Evolutionary conservation across 2,329 filamentous ascomycete species (phyloP), one percentile per base, ranked within the genome.

Genomic region (Diplodia scrobiculata): DNA sequence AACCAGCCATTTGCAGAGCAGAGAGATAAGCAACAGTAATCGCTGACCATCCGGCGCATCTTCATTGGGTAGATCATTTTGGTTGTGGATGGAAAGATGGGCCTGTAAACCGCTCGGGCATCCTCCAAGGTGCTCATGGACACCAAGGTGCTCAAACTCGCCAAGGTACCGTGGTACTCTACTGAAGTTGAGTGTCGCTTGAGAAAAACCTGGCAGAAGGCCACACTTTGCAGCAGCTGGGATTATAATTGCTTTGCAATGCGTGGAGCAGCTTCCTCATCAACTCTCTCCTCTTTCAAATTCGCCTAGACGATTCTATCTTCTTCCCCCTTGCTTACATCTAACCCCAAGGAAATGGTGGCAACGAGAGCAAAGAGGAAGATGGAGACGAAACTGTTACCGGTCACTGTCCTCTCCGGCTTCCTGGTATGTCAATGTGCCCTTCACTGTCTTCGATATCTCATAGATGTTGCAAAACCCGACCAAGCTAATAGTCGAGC

Each of bases 341-440:
- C 7, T 19, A 36, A 10, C 11, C 9, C 10, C 10, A 19, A 7
- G 10, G 1, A 6, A 36, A 62, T 50, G 48, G 27, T 34, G 25
- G 14, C 27, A 34, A 53, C 32, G 9, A 53, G 32, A 51, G 9
- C 41, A 19, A 66, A 41, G 34, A 50, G 54, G 47, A 66, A 38
- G 47, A 66, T 63, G 47, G 69, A 67, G 50, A 70, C 72, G 62
- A 73, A 73, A 66, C 77, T 80, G 2, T 75, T 88, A 5, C 86
- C 86, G 3, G 85, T 88, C 2, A 88, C 85, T 0, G 79, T 88
- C 0, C 78, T 88, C 0, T 87, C 85, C 1, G 86, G 86, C 0
- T 88, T 88, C 60, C 71, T 88, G 68, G 83, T 84, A 76, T 66
- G 73, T 62, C 9, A 13, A 19, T 5, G 14, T 41, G 14, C 14